These are phyloP conservation scores for Lachancea dasiensis DNA, from an alignment of 805 yeast species.

Conservation along the genomic window DNA sequence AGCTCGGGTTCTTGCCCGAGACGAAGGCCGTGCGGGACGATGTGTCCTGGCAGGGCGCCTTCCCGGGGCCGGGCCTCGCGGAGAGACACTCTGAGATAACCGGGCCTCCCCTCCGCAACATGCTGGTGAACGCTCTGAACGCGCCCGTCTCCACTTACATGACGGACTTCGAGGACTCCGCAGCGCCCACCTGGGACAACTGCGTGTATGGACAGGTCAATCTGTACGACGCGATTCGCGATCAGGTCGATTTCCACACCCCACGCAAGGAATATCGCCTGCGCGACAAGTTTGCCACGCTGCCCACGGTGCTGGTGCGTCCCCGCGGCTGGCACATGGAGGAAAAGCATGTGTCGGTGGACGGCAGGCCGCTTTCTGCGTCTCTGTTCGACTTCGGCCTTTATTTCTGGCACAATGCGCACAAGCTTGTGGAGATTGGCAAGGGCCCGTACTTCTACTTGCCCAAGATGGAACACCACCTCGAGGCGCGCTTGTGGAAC, in stretches of 20 bases:
- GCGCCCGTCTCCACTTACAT: slow-evolving; percentile 75
- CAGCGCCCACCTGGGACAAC: slow-evolving; percentile 79
- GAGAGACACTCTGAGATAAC: slow-evolving; percentile 79
- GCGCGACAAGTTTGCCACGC: slow-evolving; percentile 38
- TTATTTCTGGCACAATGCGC: slow-evolving; percentile 71
- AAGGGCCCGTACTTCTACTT: slow-evolving; percentile 77
- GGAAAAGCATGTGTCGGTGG: slow-evolving; percentile 64
- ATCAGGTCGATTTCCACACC: slow-evolving; percentile 48
- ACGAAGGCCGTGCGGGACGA: slow-evolving; percentile 66
- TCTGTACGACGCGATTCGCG: slow-evolving; percentile 68
- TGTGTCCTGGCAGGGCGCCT: slow-evolving; percentile 69
- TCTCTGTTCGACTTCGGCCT: slow-evolving; percentile 76
- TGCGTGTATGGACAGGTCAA: slow-evolving; percentile 78
- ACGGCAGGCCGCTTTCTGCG: slow-evolving; percentile 72
- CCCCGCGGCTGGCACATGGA: slow-evolving; percentile 88
- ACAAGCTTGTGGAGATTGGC: slow-evolving; percentile 53
- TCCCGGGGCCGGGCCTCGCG: slow-evolving; percentile 64
- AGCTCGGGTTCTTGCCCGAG: slow-evolving; percentile 57
- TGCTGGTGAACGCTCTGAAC: slow-evolving; percentile 78
- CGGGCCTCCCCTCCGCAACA: slow-evolving; percentile 79
- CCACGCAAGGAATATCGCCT: slow-evolving; percentile 42
- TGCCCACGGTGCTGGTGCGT: slow-evolving; percentile 75
- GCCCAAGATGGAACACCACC: slow-evolving; percentile 83
- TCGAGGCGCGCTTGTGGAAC: slow-evolving; percentile 80
- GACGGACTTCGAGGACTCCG: slow-evolving; percentile 83